Evolutionary conservation across 495 filamentous ascomycete species (phyloP).

Genomic region (Xylaria longipes): DNA sequence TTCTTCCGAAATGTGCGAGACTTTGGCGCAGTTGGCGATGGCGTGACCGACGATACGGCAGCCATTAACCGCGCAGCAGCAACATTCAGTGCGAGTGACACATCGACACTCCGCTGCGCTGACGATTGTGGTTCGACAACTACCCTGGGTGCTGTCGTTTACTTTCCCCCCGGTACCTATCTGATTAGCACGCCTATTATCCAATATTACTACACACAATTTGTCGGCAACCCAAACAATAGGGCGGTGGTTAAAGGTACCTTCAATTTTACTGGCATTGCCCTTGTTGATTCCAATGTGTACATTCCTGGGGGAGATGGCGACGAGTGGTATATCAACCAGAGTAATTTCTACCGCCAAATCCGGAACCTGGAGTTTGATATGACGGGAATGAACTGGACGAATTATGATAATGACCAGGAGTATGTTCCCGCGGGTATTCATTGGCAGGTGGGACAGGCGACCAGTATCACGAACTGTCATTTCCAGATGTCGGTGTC

Average conservation of each 20-base stretch:
- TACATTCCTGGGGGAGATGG: slow-evolving; percentile 45
- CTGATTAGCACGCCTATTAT: not conserved
- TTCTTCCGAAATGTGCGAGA: slow-evolving; percentile 19
- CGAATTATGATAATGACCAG: slow-evolving; percentile 17
- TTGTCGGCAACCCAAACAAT: slow-evolving; percentile 47
- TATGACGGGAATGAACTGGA: slow-evolving; percentile 31
- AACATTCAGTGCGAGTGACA: slow-evolving; percentile 18
- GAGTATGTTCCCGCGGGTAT: slow-evolving; percentile 41
- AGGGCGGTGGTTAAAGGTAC: slow-evolving; percentile 46
- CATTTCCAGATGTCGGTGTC: slow-evolving; percentile 44
- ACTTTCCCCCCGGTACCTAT: slow-evolving; percentile 1
- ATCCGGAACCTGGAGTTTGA: slow-evolving; percentile 53
- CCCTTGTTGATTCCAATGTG: slow-evolving; percentile 41
- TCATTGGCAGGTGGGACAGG: slow-evolving; percentile 55
- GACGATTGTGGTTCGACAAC: not conserved
- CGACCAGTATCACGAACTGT: slow-evolving; percentile 49
- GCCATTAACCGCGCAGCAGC: slow-evolving; percentile 25
- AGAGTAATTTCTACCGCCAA: slow-evolving; percentile 52
- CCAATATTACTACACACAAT: slow-evolving; percentile 45
- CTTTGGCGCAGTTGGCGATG: slow-evolving; percentile 22
- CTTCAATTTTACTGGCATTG: slow-evolving; percentile 41
- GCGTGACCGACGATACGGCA: slow-evolving; percentile 27
- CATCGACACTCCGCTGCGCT: not conserved
- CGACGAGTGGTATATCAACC: slow-evolving; percentile 39
- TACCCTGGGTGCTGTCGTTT: not conserved